phyloP scores from a whole-genome alignment of 306 rosid genomes.

The Acacia melanoxylon region DNA sequence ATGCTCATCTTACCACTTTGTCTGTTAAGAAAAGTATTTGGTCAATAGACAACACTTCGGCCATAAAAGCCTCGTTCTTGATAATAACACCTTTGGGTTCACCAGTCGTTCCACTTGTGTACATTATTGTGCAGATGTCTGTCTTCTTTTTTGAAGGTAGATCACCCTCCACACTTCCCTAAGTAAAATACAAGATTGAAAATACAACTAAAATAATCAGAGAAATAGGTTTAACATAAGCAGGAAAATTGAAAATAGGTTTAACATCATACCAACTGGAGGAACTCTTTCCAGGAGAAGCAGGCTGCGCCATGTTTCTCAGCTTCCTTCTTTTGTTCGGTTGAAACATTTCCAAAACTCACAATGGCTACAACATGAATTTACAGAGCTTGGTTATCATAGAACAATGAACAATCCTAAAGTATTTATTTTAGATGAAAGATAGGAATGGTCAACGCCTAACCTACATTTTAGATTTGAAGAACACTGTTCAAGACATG shows the following conservation, averaged over 20 bases:
- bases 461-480: constrained; percentile 72
- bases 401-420: constrained; percentile 10
- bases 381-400: constrained; percentile 23
- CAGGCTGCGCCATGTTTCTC: constrained; percentile 73
- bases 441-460: constrained; percentile 26
- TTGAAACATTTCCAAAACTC: constrained; percentile 68
- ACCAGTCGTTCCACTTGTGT: constrained; percentile 96
- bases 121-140: constrained; percentile 77
- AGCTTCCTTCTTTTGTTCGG: constrained; percentile 75
- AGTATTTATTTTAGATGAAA: not conserved
- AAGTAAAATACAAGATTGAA: constrained; percentile 2
- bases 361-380: constrained; percentile 65
- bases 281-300: constrained; percentile 85
- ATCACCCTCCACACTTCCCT: constrained; percentile 66
- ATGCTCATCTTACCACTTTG: constrained; percentile 53
- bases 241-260: constrained; percentile 14
- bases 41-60: constrained; percentile 72
- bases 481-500: constrained; percentile 71
- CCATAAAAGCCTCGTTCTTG: constrained; percentile 68
- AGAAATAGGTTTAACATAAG: not conserved
- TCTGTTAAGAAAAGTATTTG: constrained; percentile 69
- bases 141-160: constrained; percentile 63
- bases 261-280: constrained; percentile 58
- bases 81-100: constrained; percentile 95
- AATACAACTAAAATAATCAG: not conserved